These are phyloP conservation scores for Populus trichocarpa DNA, from an alignment of 441 rosid genomes.

Conservation along the genomic window DNA sequence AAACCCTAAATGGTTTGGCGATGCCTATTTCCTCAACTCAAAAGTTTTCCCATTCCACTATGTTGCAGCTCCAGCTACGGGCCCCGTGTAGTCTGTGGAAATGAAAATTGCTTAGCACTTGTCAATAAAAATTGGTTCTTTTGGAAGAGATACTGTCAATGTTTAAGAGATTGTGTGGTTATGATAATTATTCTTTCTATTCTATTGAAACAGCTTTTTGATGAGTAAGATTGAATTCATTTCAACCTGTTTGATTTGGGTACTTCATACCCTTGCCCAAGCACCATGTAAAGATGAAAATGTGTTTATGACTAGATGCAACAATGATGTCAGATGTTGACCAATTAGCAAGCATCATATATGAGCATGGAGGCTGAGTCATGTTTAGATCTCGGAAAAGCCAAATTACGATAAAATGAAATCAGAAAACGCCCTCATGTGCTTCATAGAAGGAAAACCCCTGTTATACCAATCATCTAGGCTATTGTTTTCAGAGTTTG, in stretches of 20 bases:
- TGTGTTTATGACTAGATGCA: neutral
- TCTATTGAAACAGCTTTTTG: no score
- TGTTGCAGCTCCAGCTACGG: neutral
- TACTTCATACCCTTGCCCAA: no score
- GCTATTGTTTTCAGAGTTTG: no score
- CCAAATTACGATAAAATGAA: neutral
- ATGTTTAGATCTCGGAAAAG: neutral
- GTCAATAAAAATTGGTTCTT: no score
- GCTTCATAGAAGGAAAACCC: neutral
- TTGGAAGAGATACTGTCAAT: neutral
- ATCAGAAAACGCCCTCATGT: neutral
- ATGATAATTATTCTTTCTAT: no score
- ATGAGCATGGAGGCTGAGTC: neutral
- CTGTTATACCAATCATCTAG: neutral
- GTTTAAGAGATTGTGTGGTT: neutral
- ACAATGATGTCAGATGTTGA: neutral
- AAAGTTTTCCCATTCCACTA: neutral
- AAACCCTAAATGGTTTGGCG: conserved; percentile 25
- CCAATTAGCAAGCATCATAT: neutral
- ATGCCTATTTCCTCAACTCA: neutral
- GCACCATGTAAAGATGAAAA: neutral
- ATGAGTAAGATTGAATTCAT: neutral
- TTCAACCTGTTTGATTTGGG: neutral
- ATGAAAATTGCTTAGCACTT: no score
- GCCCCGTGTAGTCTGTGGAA: no score